These are phyloP conservation scores for Calonectria henricotiae DNA, from an alignment of 2,329 filamentous ascomycete species.

Conservation along the genomic window DNA sequence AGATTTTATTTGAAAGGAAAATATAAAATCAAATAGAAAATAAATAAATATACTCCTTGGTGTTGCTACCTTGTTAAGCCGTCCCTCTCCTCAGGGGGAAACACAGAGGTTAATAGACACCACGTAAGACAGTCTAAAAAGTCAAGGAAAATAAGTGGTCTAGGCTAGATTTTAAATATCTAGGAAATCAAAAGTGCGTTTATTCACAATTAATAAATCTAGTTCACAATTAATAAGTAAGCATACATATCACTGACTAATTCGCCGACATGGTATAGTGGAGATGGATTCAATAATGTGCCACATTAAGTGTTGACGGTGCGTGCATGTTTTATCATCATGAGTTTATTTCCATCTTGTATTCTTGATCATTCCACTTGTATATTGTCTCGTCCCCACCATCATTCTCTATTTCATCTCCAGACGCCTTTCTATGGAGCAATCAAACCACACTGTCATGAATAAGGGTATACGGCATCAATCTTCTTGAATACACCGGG, in stretches of 20 bases:
- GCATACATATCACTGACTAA: slow-evolving; percentile 11
- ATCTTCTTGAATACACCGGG: background rate
- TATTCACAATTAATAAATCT: no score
- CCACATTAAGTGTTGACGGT: background rate
- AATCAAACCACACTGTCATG: slow-evolving; percentile 7
- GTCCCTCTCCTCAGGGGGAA: no score
- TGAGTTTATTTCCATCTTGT: background rate
- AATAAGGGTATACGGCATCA: slow-evolving; percentile 6
- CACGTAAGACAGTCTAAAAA: no score
- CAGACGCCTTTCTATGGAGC: background rate
- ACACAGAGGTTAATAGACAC: no score
- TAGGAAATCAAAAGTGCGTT: no score
- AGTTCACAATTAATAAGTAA: no score
- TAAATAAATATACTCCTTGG: no score
- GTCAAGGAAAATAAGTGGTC: no score
- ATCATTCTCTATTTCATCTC: background rate
- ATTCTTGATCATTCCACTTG: background rate
- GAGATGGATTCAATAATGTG: background rate
- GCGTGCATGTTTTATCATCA: background rate
- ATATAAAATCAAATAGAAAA: no score
- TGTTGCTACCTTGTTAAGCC: no score
- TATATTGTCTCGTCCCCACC: background rate
- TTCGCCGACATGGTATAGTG: background rate
- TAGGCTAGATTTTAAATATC: no score
- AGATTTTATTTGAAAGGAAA: no score